Percentiles rank a stretch among this genome's conserved stretches.
Conservation (phyloP, 148 eudicot genomes). For the Persicaria maculosa region DNA sequence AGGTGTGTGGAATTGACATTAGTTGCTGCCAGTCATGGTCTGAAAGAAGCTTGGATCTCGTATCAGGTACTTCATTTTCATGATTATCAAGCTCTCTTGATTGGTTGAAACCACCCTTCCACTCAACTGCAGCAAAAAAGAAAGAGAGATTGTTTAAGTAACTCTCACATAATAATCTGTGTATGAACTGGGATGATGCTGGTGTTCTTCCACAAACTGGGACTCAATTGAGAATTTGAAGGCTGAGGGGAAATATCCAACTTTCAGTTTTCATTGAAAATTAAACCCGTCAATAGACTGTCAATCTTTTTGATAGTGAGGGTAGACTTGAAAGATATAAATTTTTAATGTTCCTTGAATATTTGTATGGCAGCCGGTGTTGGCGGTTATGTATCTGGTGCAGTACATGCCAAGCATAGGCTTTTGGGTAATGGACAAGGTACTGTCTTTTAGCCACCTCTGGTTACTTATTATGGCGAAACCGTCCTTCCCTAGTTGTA, state of each 20-base stretch:
- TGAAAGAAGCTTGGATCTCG: constrained; percentile 98
- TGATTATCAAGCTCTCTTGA: neutral
- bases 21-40: constrained; percentile 82
- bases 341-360: neutral
- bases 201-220: neutral
- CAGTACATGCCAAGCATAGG: constrained; percentile 88
- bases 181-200: neutral
- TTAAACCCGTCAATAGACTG: neutral
- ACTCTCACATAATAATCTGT: neutral
- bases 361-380: constrained; percentile 62
- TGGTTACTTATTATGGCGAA: neutral
- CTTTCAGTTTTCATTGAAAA: neutral
- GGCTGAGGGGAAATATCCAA: neutral
- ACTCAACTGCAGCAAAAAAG: neutral
- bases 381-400: constrained; percentile 86
- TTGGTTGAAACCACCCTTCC: too few relatives aligned
- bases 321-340: neutral
- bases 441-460: constrained; percentile 15
- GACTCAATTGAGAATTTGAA: neutral
- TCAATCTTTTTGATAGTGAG: neutral
- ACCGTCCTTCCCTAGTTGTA: too few relatives aligned
- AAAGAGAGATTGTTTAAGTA: neutral
- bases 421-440: constrained; percentile 96
- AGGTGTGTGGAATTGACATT: constrained; percentile 89
- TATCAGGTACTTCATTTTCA: constrained; percentile 47